Conservation (phyloP, 2,329 filamentous ascomycete genomes). For the Berkeleyomyces basicola region DNA sequence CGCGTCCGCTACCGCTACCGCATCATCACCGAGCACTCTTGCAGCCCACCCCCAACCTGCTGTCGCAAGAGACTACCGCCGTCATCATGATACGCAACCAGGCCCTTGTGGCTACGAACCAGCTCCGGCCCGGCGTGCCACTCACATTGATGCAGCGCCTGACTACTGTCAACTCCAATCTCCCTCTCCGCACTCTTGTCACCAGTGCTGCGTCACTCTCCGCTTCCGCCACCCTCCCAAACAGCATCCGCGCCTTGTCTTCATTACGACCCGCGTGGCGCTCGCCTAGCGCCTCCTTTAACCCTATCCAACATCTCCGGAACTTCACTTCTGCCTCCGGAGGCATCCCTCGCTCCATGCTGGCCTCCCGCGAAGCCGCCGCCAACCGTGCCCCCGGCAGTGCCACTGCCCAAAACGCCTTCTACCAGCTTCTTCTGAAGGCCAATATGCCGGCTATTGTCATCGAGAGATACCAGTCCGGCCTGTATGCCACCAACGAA, state of each 20-base stretch:
- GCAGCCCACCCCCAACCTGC: neutral
- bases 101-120: constrained; percentile 10
- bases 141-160: constrained; percentile 12
- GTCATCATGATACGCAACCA: constrained; percentile 10
- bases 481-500: constrained; percentile 65
- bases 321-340: constrained; percentile 22
- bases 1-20: neutral
- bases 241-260: constrained; percentile 16
- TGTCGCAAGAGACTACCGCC: neutral
- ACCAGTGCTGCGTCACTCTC: constrained; percentile 3
- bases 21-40: no score
- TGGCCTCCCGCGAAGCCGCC: constrained; percentile 75
- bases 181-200: constrained; percentile 7
- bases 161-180: constrained; percentile 4
- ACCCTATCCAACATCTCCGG: constrained; percentile 3
- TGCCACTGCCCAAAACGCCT: constrained; percentile 76
- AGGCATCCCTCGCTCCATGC: constrained; percentile 42
- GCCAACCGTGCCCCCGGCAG: constrained; percentile 87
- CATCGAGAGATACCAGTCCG: constrained; percentile 75
- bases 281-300: neutral
- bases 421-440: constrained; percentile 79
- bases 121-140: constrained; percentile 9
- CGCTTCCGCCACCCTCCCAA: constrained; percentile 16
- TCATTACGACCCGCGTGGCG: constrained; percentile 2
- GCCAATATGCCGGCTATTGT: constrained; percentile 90